A percentile compares a stretch with the other conserved stretches of the same genome.
These are phyloP conservation scores for Kernera saxatilis DNA, from an alignment of 345 rosid species.

Conservation along the genomic window DNA sequence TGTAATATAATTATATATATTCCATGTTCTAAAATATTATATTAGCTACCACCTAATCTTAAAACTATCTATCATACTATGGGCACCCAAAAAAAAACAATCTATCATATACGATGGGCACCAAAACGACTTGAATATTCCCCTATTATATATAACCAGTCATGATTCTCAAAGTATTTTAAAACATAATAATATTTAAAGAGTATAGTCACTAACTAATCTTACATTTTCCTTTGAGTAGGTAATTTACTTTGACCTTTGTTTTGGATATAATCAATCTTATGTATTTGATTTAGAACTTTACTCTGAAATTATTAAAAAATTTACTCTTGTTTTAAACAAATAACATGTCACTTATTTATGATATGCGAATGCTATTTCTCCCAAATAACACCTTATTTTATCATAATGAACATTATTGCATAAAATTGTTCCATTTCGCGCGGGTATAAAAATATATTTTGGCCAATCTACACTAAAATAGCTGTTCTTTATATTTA, in stretches of 20 bases:
- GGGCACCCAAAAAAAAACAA: conserved; percentile 4
- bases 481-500: too few relatives aligned
- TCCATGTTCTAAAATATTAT: not conserved
- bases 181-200: not conserved
- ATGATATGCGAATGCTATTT: not conserved
- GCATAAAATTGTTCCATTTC: too few relatives aligned
- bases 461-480: too few relatives aligned
- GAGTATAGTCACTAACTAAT: not conserved
- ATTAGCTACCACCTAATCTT: not conserved
- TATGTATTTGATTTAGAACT: not conserved
- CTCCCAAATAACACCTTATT: too few relatives aligned
- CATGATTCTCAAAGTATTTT: not conserved
- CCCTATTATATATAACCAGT: not conserved
- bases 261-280: not conserved
- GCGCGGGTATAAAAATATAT: too few relatives aligned
- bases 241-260: not conserved
- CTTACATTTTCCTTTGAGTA: not conserved
- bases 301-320: not conserved
- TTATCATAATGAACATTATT: too few relatives aligned
- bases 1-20: not conserved
- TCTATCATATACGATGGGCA: conserved; percentile 5
- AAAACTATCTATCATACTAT: not conserved
- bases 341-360: not conserved
- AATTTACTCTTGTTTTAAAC: too few relatives aligned
- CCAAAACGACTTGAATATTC: not conserved